Evolutionary conservation across 768 basidiomycete genomes (phyloP), one percentile per base, ranked within the genome.

Genomic region (Lentinula raphanica): DNA sequence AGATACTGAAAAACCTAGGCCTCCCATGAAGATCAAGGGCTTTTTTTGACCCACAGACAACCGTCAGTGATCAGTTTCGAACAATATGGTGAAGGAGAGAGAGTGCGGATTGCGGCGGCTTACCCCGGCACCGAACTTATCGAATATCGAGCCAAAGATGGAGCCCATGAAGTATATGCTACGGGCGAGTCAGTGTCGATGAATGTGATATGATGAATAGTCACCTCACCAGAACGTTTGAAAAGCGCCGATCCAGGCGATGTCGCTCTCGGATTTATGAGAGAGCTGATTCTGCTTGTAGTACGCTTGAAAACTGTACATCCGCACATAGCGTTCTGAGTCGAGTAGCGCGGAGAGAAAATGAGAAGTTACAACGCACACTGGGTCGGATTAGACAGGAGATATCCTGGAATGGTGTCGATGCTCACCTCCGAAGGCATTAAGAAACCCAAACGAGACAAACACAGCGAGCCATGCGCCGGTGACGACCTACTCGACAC

Each of bases 221-320:
- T n/a, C n/a, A n/a, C n/a, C n/a, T 38, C 40, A 63, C 62, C 62
- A 63, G 54, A 63, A 61, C 13, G 58, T 59, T 58, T 68, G 67
- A 32, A 65, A 60, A 5, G 67, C 62, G 25, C 67, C 67, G 39
- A 68, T 66, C 67, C 67, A 68, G 23, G 67, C 63, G 32, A 68
- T 66, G 23, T 61, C 51, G 31, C 64, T 65, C 19, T 63, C 57
- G 2, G 65, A 63, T 45, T 61, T 46, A n/a, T 59, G 49, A 35
- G 59, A 51, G 27, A 68, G 60, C 19, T 65, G 64, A 46, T 68
- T 45, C 29, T 59, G 29, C 28, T 61, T 53, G 42, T 68, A 68
- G 40, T 63, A 68, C 42, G 64, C 63, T 49, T 66, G 63, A 54
- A 66, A 68, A 17, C 62, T 63, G n/a, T n/a, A n/a, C n/a, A n/a